These are phyloP conservation scores for Digitaria exilis DNA, from an alignment of 202 grass and related monocot species.

Conservation along the genomic window DNA sequence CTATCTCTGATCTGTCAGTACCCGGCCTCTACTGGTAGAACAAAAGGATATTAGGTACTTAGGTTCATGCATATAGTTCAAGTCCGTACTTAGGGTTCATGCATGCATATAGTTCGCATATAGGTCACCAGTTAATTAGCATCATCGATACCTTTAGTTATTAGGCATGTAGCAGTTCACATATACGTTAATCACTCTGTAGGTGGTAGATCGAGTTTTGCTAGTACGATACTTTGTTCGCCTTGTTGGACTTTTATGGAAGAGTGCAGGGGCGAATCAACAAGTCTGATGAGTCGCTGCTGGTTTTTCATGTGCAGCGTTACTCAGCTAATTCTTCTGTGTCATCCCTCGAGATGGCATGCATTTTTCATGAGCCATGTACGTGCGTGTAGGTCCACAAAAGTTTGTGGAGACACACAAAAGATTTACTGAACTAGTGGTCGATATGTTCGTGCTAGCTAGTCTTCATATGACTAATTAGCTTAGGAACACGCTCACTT, in stretches of 20 bases:
- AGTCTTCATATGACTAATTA: too few species aligned
- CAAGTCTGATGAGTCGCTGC: constrained; percentile 44
- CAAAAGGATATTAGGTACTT: background rate
- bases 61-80: too few species aligned
- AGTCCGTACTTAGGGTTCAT: too few species aligned
- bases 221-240: background rate
- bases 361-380: constrained; percentile 31
- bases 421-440: background rate
- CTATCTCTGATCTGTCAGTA: background rate
- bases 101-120: too few species aligned
- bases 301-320: constrained; percentile 54
- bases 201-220: constrained; percentile 24
- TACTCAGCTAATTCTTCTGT: background rate
- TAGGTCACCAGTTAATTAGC: constrained; percentile 15
- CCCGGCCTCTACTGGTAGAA: too few species aligned
- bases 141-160: background rate
- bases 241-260: constrained; percentile 46
- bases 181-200: background rate
- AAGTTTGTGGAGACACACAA: constrained; percentile 22
- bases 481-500: background rate
- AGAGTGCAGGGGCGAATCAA: constrained; percentile 27
- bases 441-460: background rate
- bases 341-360: background rate
- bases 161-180: constrained; percentile 14
- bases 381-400: constrained; percentile 9